phyloP scores from a whole-genome alignment of 495 filamentous ascomycete genomes.

The Aspergillus ellipticus region DNA sequence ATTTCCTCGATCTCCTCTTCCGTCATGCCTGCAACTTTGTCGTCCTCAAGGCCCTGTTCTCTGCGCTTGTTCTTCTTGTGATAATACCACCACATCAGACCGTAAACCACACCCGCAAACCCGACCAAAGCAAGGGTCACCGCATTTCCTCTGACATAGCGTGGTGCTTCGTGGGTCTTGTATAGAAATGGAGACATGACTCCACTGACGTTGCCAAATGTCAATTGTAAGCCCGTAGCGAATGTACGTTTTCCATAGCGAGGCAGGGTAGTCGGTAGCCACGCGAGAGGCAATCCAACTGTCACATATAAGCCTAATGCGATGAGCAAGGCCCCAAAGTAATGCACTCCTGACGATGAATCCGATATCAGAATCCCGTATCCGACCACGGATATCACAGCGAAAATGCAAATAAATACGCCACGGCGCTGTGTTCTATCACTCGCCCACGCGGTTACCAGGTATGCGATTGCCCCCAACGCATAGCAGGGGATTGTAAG shows the following conservation, averaged over 20 bases:
- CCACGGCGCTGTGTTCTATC: slow-evolving; percentile 60
- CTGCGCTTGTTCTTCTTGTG: slow-evolving; percentile 53
- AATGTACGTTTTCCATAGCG: slow-evolving; percentile 71
- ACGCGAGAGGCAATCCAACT: slow-evolving; percentile 67
- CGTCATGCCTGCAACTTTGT: slow-evolving; percentile 50
- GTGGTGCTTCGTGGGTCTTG: slow-evolving; percentile 35
- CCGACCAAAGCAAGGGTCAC: slow-evolving; percentile 45
- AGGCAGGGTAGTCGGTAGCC: slow-evolving; percentile 57
- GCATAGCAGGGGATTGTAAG: slow-evolving; percentile 78
- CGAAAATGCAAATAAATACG: slow-evolving; percentile 56
- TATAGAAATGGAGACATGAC: slow-evolving; percentile 64
- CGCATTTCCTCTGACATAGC: slow-evolving; percentile 41
- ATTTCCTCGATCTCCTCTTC: slow-evolving; percentile 66
- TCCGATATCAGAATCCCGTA: slow-evolving; percentile 64
- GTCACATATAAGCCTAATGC: slow-evolving; percentile 68
- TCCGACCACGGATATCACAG: slow-evolving; percentile 58
- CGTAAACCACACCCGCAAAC: slow-evolving; percentile 41
- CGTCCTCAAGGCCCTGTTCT: slow-evolving; percentile 48
- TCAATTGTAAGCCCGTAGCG: slow-evolving; percentile 65
- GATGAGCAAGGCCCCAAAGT: slow-evolving; percentile 68
- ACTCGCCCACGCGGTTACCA: slow-evolving; percentile 56
- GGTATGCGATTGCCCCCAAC: slow-evolving; percentile 62
- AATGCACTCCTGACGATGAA: slow-evolving; percentile 58
- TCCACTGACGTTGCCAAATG: slow-evolving; percentile 61
- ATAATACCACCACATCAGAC: slow-evolving; percentile 54